Conservation (phyloP, 75 land plant genomes). For the Cryptomeria japonica region DNA sequence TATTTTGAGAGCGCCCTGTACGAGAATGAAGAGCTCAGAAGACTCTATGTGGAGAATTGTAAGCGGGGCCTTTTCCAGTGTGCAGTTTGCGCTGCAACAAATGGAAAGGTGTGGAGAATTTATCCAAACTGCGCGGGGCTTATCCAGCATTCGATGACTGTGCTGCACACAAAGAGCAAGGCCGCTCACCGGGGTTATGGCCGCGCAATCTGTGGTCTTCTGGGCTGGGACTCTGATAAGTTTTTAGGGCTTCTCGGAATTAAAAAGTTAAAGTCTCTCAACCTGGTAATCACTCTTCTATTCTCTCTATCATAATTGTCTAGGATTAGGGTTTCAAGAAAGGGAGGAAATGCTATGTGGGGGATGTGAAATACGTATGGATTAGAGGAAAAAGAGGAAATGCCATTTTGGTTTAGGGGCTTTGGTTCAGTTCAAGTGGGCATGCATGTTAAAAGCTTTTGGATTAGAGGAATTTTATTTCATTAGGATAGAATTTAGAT, state of each 20-base stretch:
- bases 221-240: conserved; percentile 54
- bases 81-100: conserved; percentile 48
- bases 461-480: background rate
- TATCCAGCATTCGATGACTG: conserved; percentile 49
- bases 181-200: conserved; percentile 59
- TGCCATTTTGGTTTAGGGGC: background rate
- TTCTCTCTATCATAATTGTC: background rate
- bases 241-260: conserved; percentile 20
- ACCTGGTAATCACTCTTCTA: background rate
- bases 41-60: conserved; percentile 47
- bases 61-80: conserved; percentile 53
- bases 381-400: background rate
- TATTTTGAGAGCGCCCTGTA: conserved; percentile 37
- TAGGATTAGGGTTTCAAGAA: background rate
- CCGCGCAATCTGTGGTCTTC: conserved; percentile 41
- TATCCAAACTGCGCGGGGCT: conserved; percentile 36
- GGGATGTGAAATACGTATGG: background rate
- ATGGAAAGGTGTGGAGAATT: conserved; percentile 34
- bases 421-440: background rate
- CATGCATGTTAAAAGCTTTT: background rate
- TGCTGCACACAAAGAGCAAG: conserved; percentile 43
- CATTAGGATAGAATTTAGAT: background rate
- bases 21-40: conserved; percentile 36
- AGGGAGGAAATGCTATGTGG: background rate
- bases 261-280: background rate